These are phyloP conservation scores for Choiromyces venosus DNA, from an alignment of 495 filamentous ascomycete species.

Conservation along the genomic window DNA sequence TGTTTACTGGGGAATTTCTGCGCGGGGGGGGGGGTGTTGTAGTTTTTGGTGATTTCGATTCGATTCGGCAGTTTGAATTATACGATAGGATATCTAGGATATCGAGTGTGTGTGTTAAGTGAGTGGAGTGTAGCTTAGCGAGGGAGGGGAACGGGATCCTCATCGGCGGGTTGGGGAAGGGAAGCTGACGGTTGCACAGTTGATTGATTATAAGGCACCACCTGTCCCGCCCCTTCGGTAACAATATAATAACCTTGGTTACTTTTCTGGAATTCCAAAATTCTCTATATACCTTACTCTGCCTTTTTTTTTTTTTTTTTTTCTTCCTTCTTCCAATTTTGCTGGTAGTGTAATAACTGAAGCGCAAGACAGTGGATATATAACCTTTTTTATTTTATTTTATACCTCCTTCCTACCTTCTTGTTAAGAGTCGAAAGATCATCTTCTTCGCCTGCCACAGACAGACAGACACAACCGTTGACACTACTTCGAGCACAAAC, in stretches of 20 bases:
- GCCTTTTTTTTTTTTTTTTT: not conserved
- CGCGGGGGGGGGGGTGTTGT: not conserved
- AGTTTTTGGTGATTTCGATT: not conserved
- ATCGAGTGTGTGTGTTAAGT: not conserved
- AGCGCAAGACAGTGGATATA: not conserved
- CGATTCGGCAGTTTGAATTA: not conserved
- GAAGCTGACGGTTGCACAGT: not conserved
- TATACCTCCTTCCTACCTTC: not conserved
- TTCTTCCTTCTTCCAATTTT: not conserved
- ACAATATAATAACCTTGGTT: not conserved
- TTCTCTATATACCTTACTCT: not conserved
- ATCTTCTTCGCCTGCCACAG: not conserved
- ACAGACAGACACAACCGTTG: not conserved
- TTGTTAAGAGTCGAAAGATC: not conserved
- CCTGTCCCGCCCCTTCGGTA: slow-evolving; percentile 3
- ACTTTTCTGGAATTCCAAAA: not conserved
- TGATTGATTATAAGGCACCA: not conserved
- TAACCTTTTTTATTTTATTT: not conserved
- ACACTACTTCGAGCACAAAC: not conserved
- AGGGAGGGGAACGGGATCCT: not conserved
- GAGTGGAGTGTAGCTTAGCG: not conserved
- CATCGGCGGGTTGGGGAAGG: not conserved
- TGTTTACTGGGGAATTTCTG: not conserved
- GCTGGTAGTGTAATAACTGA: not conserved
- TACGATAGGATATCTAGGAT: not conserved